phyloP scores from a whole-genome alignment of 2,329 filamentous ascomycete genomes.

The Fusarium sp. region DNA sequence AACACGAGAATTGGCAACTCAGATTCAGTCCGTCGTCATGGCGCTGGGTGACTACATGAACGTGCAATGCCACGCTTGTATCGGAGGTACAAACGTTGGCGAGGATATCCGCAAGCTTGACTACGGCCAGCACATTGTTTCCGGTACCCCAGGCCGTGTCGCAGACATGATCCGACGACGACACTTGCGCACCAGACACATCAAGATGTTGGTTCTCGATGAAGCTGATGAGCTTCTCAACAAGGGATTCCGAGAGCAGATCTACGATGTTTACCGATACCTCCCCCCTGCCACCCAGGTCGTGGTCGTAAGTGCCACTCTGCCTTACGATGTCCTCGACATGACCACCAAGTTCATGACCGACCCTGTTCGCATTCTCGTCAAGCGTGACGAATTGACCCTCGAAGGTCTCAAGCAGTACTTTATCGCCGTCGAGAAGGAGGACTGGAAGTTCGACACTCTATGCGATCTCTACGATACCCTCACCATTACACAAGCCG shows the following conservation, averaged over 20 bases:
- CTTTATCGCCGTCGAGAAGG: conserved; percentile 99
- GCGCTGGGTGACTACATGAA: conserved; percentile 99
- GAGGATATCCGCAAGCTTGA: conserved; percentile 98
- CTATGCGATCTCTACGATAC: conserved; percentile 99
- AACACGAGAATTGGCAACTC: conserved; percentile 94
- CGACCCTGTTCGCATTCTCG: conserved; percentile 93
- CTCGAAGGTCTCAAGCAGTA: conserved; percentile 98
- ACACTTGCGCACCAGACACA: conserved; percentile 68
- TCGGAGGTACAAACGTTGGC: conserved; percentile 96
- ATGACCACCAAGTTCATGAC: conserved; percentile 99
- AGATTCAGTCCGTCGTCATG: conserved; percentile 99
- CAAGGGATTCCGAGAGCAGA: conserved; percentile 96
- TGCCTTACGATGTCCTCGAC: conserved; percentile 97
- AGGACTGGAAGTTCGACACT: conserved; percentile 99
- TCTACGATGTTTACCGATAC: conserved; percentile 98
- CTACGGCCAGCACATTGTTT: conserved; percentile 97
- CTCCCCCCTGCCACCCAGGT: conserved; percentile 97
- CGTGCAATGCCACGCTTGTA: conserved; percentile 98
- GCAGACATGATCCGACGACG: conserved; percentile 72
- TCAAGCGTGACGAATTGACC: conserved; percentile 98
- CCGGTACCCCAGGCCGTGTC: conserved; percentile 95
- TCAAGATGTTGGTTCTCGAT: conserved; percentile 74
- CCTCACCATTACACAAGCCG: conserved; percentile 96
- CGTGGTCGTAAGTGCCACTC: conserved; percentile 96
- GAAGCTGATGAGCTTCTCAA: conserved; percentile 79